A percentile compares a stretch with the other conserved stretches of the same genome.
These are phyloP conservation scores for Viola odorata DNA, from an alignment of 345 rosid genomes.

Conservation along the genomic window DNA sequence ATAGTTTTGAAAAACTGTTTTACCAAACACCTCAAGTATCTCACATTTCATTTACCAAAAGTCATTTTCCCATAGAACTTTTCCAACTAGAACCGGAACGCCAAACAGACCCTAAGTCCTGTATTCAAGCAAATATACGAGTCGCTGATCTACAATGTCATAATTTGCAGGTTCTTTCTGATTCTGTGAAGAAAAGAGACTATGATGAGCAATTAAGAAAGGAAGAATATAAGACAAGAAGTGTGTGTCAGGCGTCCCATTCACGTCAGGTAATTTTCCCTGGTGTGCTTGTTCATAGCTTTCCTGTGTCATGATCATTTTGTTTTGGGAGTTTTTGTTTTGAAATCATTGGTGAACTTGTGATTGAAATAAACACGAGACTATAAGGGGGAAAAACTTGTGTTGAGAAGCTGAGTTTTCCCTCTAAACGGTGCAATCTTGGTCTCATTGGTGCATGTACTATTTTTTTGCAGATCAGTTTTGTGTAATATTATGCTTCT, in stretches of 20 bases:
- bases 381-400: too few relatives aligned
- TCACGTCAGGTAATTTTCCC: slow-evolving; percentile 51
- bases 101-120: too few relatives aligned
- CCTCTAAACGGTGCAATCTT: neutral
- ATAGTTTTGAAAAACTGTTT: too few relatives aligned
- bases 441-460: neutral
- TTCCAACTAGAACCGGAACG: too few relatives aligned
- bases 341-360: neutral
- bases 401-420: neutral
- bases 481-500: neutral
- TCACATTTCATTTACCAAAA: too few relatives aligned
- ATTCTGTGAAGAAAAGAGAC: slow-evolving; percentile 74
- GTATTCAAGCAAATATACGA: too few relatives aligned
- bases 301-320: neutral
- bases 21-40: too few relatives aligned
- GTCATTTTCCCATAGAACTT: too few relatives aligned
- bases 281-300: neutral
- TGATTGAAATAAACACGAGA: too few relatives aligned
- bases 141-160: slow-evolving; percentile 8
- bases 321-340: too few relatives aligned
- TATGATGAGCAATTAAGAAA: slow-evolving; percentile 86
- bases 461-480: neutral
- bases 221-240: slow-evolving; percentile 67
- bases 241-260: slow-evolving; percentile 61
- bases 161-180: slow-evolving; percentile 74